Evolutionary conservation across 2,329 filamentous ascomycete genomes (phyloP), one percentile per base, ranked within the genome.

Genomic region (Pseudogymnoascus sp.): DNA sequence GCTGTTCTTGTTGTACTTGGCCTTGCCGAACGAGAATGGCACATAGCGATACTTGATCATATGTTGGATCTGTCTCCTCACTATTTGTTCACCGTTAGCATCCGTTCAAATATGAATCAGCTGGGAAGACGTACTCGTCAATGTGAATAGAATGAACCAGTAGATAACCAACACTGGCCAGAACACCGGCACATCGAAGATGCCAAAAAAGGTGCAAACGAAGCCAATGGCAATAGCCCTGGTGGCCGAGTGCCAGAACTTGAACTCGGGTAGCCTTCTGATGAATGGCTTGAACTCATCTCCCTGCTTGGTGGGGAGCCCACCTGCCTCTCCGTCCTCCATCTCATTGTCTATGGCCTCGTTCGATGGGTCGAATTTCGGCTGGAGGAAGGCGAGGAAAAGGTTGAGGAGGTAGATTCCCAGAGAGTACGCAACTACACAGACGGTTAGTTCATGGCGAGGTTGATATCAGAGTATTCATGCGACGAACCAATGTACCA

Each of bases 41-140:
- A 96, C 92, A 74, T 96, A 99, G 78, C 93, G 91, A 81, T 97
- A 99, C 81, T 97, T 99, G 84, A 99, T 93, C 94, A 99, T 99
- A 80, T 97, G 94, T 80, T 99, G 94, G 70, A 99, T 99, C 80
- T 99, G 94, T 81, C 94, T 91, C 77, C 94, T 87, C 94, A 99
- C 92, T 96, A 70, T 31, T 17, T 10, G 10, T 35, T 13, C 48
- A 55, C 60, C 35, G 13, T 29, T 58, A 25, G 38, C 17, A 62
- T 35, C 33, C 25, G 42, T 15, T 36, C 15, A 25, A 41, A 39
- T 31, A 31, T 39, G 17, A 8, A 2, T 10, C 3, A 38, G 9
- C 33, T 15, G 31, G 61, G 60, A 59, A 51, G 59, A 84, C 91
- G 75, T 81, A 96, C 92, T 99, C 62, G 94, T 99, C 77, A 99